phyloP scores from a whole-genome alignment of 306 rosid species.

The Lupinus albus region DNA sequence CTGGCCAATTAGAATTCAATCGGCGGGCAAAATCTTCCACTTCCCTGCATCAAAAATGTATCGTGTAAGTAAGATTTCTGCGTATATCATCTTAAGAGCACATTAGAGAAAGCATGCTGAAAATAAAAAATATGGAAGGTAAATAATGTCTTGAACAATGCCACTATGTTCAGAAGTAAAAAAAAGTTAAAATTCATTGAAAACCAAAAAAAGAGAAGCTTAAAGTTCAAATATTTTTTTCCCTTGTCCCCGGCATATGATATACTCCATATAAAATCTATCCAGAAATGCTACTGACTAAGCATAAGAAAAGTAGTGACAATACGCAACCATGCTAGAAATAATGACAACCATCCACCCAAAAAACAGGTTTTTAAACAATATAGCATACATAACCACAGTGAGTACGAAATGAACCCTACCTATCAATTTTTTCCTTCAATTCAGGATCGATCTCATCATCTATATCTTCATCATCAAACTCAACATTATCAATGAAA shows the following conservation, averaged over 20 bases:
- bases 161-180: too few species aligned
- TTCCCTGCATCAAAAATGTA: constrained; percentile 66
- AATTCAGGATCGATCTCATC: constrained; percentile 92
- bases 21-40: constrained; percentile 96
- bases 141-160: too few species aligned
- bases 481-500: constrained; percentile 53
- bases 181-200: too few species aligned
- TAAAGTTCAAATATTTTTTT: constrained; percentile 35
- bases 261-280: constrained; percentile 35
- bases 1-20: constrained; percentile 93
- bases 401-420: constrained; percentile 3
- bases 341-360: constrained; percentile 7
- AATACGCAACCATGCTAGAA: constrained; percentile 16
- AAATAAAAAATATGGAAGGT: too few species aligned
- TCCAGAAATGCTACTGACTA: constrained; percentile 4
- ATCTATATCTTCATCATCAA: constrained; percentile 74
- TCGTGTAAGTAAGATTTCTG: constrained; percentile 21
- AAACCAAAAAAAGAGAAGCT: constrained; percentile 6
- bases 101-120: too few species aligned
- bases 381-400: constrained; percentile 6
- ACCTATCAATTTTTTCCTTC: constrained; percentile 94
- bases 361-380: constrained; percentile 13
- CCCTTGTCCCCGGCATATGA: constrained; percentile 40
- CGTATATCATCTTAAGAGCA: too few species aligned
- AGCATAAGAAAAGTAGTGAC: constrained; percentile 23